Evolutionary conservation across 208 protist genomes (phyloP), one percentile per base, ranked within the genome.

Genomic region (Acanthamoeba rhysodes): DNA sequence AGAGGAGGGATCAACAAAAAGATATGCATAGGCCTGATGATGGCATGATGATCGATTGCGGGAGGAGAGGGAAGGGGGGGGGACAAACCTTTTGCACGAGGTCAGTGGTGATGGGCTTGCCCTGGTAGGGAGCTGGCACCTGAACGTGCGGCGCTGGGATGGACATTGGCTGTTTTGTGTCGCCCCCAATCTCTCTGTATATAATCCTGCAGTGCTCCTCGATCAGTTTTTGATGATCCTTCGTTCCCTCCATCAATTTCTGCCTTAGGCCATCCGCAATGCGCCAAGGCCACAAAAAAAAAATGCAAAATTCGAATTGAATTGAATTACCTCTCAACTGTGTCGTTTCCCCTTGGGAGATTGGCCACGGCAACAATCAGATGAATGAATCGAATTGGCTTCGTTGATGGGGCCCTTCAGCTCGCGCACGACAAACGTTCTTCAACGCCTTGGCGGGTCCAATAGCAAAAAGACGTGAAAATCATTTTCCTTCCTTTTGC

Each of bases 21-120:
- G 24, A 16, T 85, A 0, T n/a, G 1, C 37, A 41, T 4, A 41
- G 5, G 37, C 45, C 5, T 34, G 41, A 57, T 6, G 7, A n/a
- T 41, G 37, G 37, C 37, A 41, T 41, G 37, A 41, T 41, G 37
- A n/a, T n/a, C 37, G 37, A 41, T 41, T 41, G 37, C 37, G 37
- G 4, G 37, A 41, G 37, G 37, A n/a, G n/a, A n/a, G n/a, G n/a
- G n/a, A n/a, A n/a, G n/a, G n/a, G n/a, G 4, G 41, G 27, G 12
- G 20, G 24, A 3, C 27, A 92, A 72, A 92, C 85, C 59, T 72
- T 64, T 37, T 92, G 85, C n/a, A 92, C 57, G 50, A 70, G 34
- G 12, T 92, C 85, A 3, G 85, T 92, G 50, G 85, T 92, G 22
- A 92, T 92, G 41, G 85, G 85, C 78, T 87, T 87, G 34, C 78